These are phyloP conservation scores for Trematosphaeria pertusa DNA, from an alignment of 2,329 filamentous ascomycete species.

Conservation along the genomic window DNA sequence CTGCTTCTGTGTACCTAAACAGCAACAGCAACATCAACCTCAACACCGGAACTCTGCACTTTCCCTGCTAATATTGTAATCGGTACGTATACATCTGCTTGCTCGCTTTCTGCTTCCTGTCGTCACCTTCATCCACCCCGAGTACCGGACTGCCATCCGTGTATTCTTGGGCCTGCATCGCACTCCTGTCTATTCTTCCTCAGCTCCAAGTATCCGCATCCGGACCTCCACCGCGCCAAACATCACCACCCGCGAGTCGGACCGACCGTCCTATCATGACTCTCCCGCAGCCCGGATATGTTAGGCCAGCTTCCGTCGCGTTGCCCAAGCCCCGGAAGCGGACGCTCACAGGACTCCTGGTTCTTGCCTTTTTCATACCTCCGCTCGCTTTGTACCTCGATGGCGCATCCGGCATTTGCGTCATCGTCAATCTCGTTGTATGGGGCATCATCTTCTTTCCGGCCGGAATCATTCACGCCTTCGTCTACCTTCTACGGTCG, in stretches of 20 bases:
- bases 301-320: slow-evolving; percentile 3
- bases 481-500: slow-evolving; percentile 20
- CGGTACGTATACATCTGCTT: slow-evolving; percentile 29
- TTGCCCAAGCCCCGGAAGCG: slow-evolving; percentile 15
- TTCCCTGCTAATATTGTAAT: slow-evolving; percentile 18
- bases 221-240: too few species aligned
- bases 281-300: too few species aligned
- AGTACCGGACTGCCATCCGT: too few species aligned
- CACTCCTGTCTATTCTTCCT: slow-evolving; percentile 3
- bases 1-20: background rate
- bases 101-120: slow-evolving; percentile 4
- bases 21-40: slow-evolving; percentile 2
- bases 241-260: too few species aligned
- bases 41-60: slow-evolving; percentile 8
- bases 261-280: too few species aligned
- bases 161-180: too few species aligned
- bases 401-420: slow-evolving; percentile 14
- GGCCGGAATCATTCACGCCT: slow-evolving; percentile 11
- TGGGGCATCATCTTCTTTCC: slow-evolving; percentile 3
- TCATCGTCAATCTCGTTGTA: slow-evolving; percentile 15
- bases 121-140: slow-evolving; percentile 8
- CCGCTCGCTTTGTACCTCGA: slow-evolving; percentile 30
- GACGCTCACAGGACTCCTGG: slow-evolving; percentile 14
- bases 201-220: slow-evolving; percentile 11
- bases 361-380: slow-evolving; percentile 23